Base-by-base conservation (phyloP, 1,284 basidiomycete species). In the Ustilago shanxiensis region DNA sequence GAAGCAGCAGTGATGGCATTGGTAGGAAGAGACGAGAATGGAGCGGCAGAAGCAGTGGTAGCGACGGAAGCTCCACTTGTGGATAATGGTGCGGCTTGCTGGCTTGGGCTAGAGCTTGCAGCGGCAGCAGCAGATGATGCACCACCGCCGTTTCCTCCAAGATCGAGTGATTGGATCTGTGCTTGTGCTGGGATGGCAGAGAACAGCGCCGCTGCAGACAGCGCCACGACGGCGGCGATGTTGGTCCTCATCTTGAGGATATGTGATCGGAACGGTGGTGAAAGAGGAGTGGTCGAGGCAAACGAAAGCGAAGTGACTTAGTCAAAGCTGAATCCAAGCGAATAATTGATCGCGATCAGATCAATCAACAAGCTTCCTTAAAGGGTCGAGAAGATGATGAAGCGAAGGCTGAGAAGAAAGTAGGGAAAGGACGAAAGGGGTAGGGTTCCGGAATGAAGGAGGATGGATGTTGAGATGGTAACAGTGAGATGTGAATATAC, bases 141-240 rank as follows among this genome's bases (percentile, higher is more conserved):
- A 39, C 24, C 35, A 20, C 57, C 67, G 9, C 45, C 67, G 9
- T 37, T 56, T 14, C 72, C 66, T 18, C 66, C 62, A 9, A 76
- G 52, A 47, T 76, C 45, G 41, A 75, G 51, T 31, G 72, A 75
- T 14, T 37, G 14, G 44, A 67, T 55, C 28, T 71, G 65, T n/a
- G 61, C 68, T 20, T 55, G 45, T 3, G 52, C 59, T 1, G 68
- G 60, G 18, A n/a, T 53, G 53, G 56, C 62, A 39, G 55, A 55
- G 18, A 75, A 55, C 22, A 74, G 51, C 9, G 66, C 66, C n/a
- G 73, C 73, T 4, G 65, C 59, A 45, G 66, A 72, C 22, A 72
- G 4, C 0, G 66, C 74, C 59, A 47, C 51, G 22, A 77, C 29
- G 22, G 70, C 58, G 33, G 58, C 65, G 7, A 70, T 14, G 58